phyloP scores from a whole-genome alignment of 805 yeast species.

The Scheffersomyces lignosus region DNA sequence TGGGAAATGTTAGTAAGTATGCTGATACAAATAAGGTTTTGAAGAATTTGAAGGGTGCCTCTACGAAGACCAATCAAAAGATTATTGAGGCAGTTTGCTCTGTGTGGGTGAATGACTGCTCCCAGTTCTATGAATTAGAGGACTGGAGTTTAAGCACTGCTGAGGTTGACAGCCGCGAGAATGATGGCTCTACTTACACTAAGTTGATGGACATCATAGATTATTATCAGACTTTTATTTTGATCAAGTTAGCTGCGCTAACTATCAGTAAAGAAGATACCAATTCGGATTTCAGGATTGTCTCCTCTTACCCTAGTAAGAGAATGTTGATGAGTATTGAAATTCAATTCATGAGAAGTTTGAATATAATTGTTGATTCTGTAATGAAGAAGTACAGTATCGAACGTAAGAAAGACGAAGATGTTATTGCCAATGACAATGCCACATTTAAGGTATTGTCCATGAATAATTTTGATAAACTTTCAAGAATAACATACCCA shows the following conservation, averaged over 20 bases:
- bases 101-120: conserved; percentile 46
- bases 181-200: conserved; percentile 28
- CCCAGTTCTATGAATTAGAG: conserved; percentile 45
- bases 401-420: conserved; percentile 18
- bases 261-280: conserved; percentile 20
- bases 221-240: conserved; percentile 34
- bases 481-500: conserved; percentile 33
- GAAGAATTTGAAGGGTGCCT: conserved; percentile 33
- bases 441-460: conserved; percentile 40
- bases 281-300: conserved; percentile 26
- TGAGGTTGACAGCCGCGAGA: conserved; percentile 6
- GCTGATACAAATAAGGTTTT: conserved; percentile 38
- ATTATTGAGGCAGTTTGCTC: conserved; percentile 43
- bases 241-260: conserved; percentile 28
- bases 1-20: conserved; percentile 34
- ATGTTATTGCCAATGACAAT: conserved; percentile 13
- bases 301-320: conserved; percentile 39
- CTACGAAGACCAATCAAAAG: conserved; percentile 34
- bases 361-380: conserved; percentile 41
- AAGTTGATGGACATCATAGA: conserved; percentile 36
- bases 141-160: conserved; percentile 27
- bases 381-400: conserved; percentile 38
- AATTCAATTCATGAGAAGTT: conserved; percentile 45
- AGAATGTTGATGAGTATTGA: conserved; percentile 41
- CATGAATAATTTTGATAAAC: conserved; percentile 43